Evolutionary conservation across 331 rosid genomes (phyloP), one percentile per base, ranked within the genome.

Genomic region (Stylosanthes scabra): DNA sequence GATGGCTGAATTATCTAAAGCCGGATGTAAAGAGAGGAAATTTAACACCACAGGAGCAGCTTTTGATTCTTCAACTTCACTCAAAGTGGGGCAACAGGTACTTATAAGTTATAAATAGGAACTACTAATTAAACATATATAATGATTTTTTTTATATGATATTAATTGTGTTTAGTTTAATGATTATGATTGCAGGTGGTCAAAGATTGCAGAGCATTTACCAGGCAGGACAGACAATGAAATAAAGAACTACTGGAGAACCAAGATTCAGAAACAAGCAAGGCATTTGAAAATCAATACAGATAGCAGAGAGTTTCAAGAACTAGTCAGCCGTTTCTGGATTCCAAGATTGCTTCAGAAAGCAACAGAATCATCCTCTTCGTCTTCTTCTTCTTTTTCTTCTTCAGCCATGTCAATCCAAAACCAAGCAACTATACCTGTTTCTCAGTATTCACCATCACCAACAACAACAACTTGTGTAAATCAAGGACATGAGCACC

Each of bases 81-180:
- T 91, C 88, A 11, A 87, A 82, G 80, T 85, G 92, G 97, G 97
- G 97, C 11, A 91, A 91, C 72, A 91, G 88, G 97, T 87, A 58
- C 59, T 7, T 54, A 31, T 20, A 20, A 20, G 0, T 31, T 31
- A 31, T 31, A 31, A 31, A 31, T 20, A 20, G 3, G 37, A 31
- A 2, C 0, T 31, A 31, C 1, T 20, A 1, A 20, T 20, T n/a
- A n/a, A n/a, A n/a, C n/a, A n/a, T n/a, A n/a, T n/a, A n/a, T n/a
- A n/a, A n/a, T n/a, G n/a, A 20, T 20, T 20, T 20, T 20, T 20
- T 20, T 0, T 20, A 20, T 20, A 20, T 20, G 25, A 31, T 31
- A 31, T 31, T 31, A 31, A 31, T 31, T 31, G 37, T 31, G 37
- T 31, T 31, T 31, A 31, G 3, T 31, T 31, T 31, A 3, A 31